A percentile compares a stretch with the other conserved stretches of the same genome.
Evolutionary conservation across 2,329 filamentous ascomycete species (phyloP).

Genomic region (Dothiorella sarmentorum): DNA sequence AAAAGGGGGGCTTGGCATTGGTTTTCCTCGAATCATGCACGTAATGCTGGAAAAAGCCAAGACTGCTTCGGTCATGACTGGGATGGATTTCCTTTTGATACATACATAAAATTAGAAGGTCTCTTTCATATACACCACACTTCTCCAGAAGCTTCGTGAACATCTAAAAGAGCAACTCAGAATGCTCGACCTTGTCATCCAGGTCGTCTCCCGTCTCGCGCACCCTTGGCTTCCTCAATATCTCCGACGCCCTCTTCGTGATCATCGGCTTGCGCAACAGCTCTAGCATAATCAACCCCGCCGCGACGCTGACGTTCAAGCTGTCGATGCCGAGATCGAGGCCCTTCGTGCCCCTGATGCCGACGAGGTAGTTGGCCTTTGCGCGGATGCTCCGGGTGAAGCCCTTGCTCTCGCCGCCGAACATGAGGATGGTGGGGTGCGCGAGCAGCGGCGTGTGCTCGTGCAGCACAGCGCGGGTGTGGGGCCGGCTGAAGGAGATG

Average conservation of each 20-base stretch:
- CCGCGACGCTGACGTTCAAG: constrained; percentile 88
- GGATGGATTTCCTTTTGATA: no score
- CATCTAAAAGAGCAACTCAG: not conserved
- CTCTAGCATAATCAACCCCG: constrained; percentile 68
- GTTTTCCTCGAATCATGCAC: no score
- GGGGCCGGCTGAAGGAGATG: constrained; percentile 26
- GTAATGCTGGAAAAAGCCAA: no score
- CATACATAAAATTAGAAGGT: no score
- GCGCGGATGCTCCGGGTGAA: constrained; percentile 36
- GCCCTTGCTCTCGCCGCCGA: constrained; percentile 45
- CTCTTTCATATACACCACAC: no score
- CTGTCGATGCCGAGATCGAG: constrained; percentile 68
- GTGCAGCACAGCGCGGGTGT: constrained; percentile 21
- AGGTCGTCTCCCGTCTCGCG: not conserved
- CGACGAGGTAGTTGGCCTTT: constrained; percentile 60
- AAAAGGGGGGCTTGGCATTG: no score
- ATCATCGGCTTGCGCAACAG: constrained; percentile 49
- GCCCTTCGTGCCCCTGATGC: constrained; percentile 56
- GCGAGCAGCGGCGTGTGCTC: constrained; percentile 29
- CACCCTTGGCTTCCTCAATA: not conserved
- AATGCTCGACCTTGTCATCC: not conserved
- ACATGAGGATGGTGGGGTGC: constrained; percentile 71
- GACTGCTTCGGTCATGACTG: no score
- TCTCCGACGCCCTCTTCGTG: not conserved
- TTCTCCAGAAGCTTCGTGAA: no score